Conservation (phyloP, 1,139 yeast species). For the Blastobotrys serpentis region DNA sequence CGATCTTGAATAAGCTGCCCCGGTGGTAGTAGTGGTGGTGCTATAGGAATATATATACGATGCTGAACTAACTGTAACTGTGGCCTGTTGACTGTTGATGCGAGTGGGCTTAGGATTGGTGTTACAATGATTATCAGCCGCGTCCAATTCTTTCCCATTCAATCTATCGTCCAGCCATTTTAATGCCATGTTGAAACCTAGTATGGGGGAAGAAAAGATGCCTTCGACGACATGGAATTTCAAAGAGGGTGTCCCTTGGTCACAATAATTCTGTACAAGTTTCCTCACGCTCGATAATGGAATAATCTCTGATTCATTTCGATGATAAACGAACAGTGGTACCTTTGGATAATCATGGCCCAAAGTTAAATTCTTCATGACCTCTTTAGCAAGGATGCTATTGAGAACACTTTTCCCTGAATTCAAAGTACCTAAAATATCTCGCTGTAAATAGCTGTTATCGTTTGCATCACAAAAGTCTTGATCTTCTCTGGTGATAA, state of each 20-base stretch:
- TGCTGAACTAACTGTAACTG: background rate
- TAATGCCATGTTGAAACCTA: background rate
- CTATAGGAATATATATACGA: no score
- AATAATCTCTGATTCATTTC: background rate
- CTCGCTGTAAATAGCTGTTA: background rate
- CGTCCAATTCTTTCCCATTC: background rate
- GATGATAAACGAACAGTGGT: background rate
- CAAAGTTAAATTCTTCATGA: background rate
- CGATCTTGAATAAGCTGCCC: no score
- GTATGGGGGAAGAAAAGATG: background rate
- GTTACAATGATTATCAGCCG: background rate
- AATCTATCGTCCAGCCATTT: background rate
- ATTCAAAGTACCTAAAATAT: background rate
- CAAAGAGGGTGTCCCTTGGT: background rate
- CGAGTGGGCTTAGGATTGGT: background rate
- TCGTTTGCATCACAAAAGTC: background rate
- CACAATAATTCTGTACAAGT: background rate
- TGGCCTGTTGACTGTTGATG: background rate
- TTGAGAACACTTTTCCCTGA: background rate
- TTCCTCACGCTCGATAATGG: background rate
- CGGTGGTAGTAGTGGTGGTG: no score
- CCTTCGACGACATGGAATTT: background rate
- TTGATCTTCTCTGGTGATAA: background rate
- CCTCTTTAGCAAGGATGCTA: background rate
- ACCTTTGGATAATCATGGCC: background rate